phyloP scores from a whole-genome alignment of 1,284 basidiomycete genomes.

The Chondrostereum purpureum region DNA sequence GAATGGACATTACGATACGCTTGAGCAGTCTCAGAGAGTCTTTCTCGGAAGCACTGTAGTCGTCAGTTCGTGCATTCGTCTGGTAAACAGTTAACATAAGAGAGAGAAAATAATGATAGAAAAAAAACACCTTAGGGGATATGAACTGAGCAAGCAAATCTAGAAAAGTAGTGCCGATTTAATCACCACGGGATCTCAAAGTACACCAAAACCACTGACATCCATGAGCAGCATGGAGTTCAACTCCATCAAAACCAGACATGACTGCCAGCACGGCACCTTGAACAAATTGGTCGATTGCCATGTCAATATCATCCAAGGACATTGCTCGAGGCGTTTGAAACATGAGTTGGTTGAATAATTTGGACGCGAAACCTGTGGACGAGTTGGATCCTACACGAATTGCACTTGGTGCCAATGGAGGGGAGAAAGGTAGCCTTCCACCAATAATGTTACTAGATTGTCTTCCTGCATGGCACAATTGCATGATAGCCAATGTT shows the following conservation, averaged over 20 bases:
- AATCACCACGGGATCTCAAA: not conserved
- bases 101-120: not conserved
- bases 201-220: slow-evolving; percentile 43
- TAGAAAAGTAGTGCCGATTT: slow-evolving; percentile 23
- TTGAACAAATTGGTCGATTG: slow-evolving; percentile 63
- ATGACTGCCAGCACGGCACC: slow-evolving; percentile 63
- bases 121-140: slow-evolving; percentile 55
- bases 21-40: slow-evolving; percentile 58
- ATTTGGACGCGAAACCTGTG: slow-evolving; percentile 28
- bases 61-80: slow-evolving; percentile 67
- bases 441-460: slow-evolving; percentile 71
- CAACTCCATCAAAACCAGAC: slow-evolving; percentile 84
- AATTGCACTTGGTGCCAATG: slow-evolving; percentile 71
- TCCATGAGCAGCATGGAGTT: slow-evolving; percentile 87
- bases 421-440: slow-evolving; percentile 47
- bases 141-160: slow-evolving; percentile 84
- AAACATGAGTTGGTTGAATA: slow-evolving; percentile 52
- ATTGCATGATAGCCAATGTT: slow-evolving; percentile 68
- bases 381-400: slow-evolving; percentile 39
- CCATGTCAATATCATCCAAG: slow-evolving; percentile 50
- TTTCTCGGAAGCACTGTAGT: slow-evolving; percentile 43
- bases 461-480: slow-evolving; percentile 86
- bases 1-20: slow-evolving; percentile 59
- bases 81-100: slow-evolving; percentile 21
- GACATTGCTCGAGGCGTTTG: slow-evolving; percentile 61